A percentile compares a stretch with the other conserved stretches of the same genome.
Evolutionary conservation across 169 alveolate genomes (phyloP).

Genomic region (Plasmodium gonderi): DNA sequence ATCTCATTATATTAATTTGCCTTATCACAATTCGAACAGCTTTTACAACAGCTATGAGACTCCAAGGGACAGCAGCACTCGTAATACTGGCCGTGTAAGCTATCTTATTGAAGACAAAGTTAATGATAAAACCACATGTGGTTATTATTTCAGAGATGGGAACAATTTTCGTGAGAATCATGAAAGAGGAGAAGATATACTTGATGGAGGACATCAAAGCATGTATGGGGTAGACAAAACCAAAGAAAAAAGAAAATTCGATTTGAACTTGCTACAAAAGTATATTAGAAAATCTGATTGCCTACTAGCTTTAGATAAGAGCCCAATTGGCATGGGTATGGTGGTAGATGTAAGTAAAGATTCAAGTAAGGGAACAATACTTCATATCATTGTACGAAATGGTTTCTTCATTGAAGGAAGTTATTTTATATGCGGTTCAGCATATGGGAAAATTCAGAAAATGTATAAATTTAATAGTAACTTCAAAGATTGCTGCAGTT

Average conservation of each 20-base stretch:
- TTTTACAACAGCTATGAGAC: constrained; percentile 12
- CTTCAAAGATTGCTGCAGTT: constrained; percentile 52
- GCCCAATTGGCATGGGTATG: constrained; percentile 81
- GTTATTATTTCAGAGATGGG: neutral
- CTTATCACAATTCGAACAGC: constrained; percentile 50
- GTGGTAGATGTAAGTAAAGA: constrained; percentile 80
- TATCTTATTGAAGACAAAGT: neutral
- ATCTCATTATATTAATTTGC: constrained; percentile 49
- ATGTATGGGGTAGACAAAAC: neutral
- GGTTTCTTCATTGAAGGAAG: constrained; percentile 84
- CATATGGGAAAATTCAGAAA: constrained; percentile 81
- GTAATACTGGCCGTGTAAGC: no score
- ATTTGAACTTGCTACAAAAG: constrained; percentile 25
- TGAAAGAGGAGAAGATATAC: neutral
- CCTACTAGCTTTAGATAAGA: constrained; percentile 77
- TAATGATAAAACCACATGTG: neutral
- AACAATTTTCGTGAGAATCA: neutral
- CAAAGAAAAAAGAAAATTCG: constrained; percentile 9
- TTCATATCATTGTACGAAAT: constrained; percentile 80
- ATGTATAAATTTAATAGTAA: constrained; percentile 78
- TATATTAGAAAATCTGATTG: constrained; percentile 82
- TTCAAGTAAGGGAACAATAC: constrained; percentile 78
- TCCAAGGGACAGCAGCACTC: no score
- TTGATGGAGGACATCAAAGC: neutral
- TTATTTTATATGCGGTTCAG: constrained; percentile 86